A percentile compares a stretch with the other conserved stretches of the same genome.
phyloP scores from a whole-genome alignment of 371 early-diverging fungal genomes.

The Rhizopus stolonifer region DNA sequence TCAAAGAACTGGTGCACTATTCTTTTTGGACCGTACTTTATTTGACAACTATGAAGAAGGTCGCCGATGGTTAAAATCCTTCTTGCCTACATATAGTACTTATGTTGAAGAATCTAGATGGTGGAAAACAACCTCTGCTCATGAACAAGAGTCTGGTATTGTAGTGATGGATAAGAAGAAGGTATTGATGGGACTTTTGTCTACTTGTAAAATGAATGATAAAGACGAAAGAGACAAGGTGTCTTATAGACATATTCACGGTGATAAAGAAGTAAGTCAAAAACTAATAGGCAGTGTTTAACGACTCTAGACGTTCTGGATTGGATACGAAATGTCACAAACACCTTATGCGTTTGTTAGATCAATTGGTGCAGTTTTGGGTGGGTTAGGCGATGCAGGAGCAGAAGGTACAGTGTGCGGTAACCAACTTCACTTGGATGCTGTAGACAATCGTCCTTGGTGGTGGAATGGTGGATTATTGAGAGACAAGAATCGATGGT shows the following conservation, averaged over 20 bases:
- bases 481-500: constrained; percentile 46
- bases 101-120: constrained; percentile 44
- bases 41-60: constrained; percentile 37
- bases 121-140: constrained; percentile 44
- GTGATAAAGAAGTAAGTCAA: constrained; percentile 53
- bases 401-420: constrained; percentile 50
- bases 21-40: constrained; percentile 66
- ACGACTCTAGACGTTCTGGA: constrained; percentile 60
- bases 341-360: constrained; percentile 57
- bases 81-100: constrained; percentile 46
- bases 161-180: constrained; percentile 60
- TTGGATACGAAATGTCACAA: constrained; percentile 59
- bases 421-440: constrained; percentile 48
- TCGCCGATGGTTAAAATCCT: constrained; percentile 44
- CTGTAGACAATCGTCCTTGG: constrained; percentile 27
- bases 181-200: constrained; percentile 52
- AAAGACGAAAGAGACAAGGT: constrained; percentile 44
- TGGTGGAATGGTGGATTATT: constrained; percentile 58
- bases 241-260: constrained; percentile 49
- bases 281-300: too few species aligned
- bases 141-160: constrained; percentile 68
- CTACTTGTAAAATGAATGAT: constrained; percentile 61
- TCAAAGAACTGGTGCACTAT: constrained; percentile 54
- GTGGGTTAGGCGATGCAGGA: constrained; percentile 50
- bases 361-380: constrained; percentile 55